Evolutionary conservation across 371 early-diverging fungal species (phyloP).

Genomic region (Apophysomyces elegans): DNA sequence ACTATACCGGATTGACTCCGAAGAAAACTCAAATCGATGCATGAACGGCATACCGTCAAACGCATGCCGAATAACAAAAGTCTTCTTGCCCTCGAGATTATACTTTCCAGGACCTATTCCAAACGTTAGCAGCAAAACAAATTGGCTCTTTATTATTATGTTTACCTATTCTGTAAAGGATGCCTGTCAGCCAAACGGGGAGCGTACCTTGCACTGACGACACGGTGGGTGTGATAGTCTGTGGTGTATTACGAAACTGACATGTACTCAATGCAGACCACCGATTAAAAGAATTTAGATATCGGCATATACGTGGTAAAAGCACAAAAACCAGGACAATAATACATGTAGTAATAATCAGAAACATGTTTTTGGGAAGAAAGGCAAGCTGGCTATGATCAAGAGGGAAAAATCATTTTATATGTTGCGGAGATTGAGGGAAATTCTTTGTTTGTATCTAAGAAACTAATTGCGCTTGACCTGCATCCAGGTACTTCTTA

Average conservation of each 20-base stretch:
- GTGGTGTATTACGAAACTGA: constrained; percentile 34
- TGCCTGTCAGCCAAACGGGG: constrained; percentile 47
- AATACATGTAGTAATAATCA: not conserved
- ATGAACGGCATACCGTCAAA: constrained; percentile 50
- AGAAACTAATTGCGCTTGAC: constrained; percentile 25
- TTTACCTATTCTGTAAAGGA: constrained; percentile 48
- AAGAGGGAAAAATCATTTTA: not conserved
- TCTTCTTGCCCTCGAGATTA: constrained; percentile 32
- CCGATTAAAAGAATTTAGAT: not conserved
- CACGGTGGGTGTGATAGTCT: constrained; percentile 39
- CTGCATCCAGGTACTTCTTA: constrained; percentile 21
- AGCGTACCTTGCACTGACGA: constrained; percentile 43
- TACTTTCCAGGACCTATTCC: constrained; percentile 41
- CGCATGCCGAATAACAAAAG: constrained; percentile 38
- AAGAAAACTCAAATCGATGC: constrained; percentile 41
- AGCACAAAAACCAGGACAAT: not conserved
- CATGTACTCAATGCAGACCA: not conserved
- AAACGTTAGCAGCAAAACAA: not conserved
- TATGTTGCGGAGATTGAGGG: not conserved
- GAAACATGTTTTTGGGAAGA: not conserved
- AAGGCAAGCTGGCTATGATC: not conserved
- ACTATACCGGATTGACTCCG: constrained; percentile 33
- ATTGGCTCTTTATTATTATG: not conserved
- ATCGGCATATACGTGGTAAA: not conserved
- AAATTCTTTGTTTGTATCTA: not conserved